Evolutionary conservation across 2,329 filamentous ascomycete species (phyloP), one percentile per base, ranked within the genome.

Genomic region (Alternaria tenuissima): DNA sequence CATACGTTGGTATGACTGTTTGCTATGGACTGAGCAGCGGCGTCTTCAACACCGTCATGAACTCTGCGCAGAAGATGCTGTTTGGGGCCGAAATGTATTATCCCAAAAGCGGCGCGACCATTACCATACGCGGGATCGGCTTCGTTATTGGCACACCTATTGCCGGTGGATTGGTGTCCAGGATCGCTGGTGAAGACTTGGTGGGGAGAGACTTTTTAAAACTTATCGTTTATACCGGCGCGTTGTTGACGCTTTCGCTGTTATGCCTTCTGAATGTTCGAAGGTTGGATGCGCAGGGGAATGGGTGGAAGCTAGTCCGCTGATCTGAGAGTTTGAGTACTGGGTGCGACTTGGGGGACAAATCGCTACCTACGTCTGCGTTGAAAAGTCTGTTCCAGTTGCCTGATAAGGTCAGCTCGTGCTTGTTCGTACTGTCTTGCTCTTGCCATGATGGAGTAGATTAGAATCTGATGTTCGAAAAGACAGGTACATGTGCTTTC

Each of bases 81-180:
- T 73, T 72, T 55, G 67, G 69, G 5, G 54, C 63, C 38, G 67
- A 72, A 57, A 55, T 63, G 48, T 72, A 72, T 44, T 70, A 66
- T 42, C 52, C 67, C 11, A 66, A 68, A 39, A 62, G 63, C 28
- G 71, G 70, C 3, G 59, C 54, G 5, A 59, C 69, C 51, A 61
- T 65, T n/a, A 65, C 57, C 30, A 64, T 68, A 38, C 55, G 65
- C 36, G 69, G 71, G 3, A 36, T 71, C 22, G 69, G 67, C 20
- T 67, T 64, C 28, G 52, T 69, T 28, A 22, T 65, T 9, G 66
- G 70, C 16, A 59, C 63, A 22, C 67, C 68, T 9, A 57, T 73
- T 18, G 71, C 67, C 9, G 71, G 70, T 11, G 53, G 61, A 11
- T 34, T 73, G 39, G 56, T 71, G 43, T 61, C 39, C 16, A 59